Base-by-base conservation (phyloP, 2,329 filamentous ascomycete genomes). In the Pseudogymnoascus sp. region DNA sequence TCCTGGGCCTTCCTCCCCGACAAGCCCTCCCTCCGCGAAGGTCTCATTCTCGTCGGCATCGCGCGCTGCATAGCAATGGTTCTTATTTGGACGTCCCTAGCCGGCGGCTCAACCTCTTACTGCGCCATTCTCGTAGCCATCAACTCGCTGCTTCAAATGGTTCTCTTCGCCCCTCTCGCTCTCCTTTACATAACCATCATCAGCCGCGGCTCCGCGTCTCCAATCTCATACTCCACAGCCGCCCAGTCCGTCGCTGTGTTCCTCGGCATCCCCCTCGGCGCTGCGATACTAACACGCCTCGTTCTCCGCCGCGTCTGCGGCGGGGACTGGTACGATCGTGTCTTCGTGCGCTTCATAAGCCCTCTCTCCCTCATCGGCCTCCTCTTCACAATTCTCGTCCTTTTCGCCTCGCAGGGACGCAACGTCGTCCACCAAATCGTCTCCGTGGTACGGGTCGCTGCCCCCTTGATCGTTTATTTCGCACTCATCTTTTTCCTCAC, bases 1-100 rank as follows among this genome's bases (percentile, higher is more conserved):
- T 82, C 88, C 0, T 92, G 88, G 84, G 84, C 84, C 0, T 86
- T 86, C 59, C 76, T 87, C 4, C 85, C 84, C 0, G 84, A 87
- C 65, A 76, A 84, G 63, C 72, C 72, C 7, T 79, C 75, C 5
- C 77, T 87, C 9, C 78, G 84, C 1, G 81, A 84, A 39, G 90
- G 90, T 0, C 76, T 94, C 2, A 90, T 94, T 37, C 82, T 96
- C 5, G 91, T 96, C 0, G 91, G 92, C 0, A 77, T 96, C 1
- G 92, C 89, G 4, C 78, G 92, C 59, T 96, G 92, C 68, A 96
- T 96, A 64, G 91, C 90, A 33, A 96, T 96, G 91, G 90, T 86
- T 2, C 74, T 89, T 4, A 88, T 96, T 63, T 95, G 90, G 91
- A 94, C 85, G 0, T 84, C 83, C 4, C 77, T 91, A 0, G 89